Percentiles rank a stretch among this genome's conserved stretches.
Evolutionary conservation across 495 filamentous ascomycete species (phyloP).

Genomic region (Letharia columbiana): DNA sequence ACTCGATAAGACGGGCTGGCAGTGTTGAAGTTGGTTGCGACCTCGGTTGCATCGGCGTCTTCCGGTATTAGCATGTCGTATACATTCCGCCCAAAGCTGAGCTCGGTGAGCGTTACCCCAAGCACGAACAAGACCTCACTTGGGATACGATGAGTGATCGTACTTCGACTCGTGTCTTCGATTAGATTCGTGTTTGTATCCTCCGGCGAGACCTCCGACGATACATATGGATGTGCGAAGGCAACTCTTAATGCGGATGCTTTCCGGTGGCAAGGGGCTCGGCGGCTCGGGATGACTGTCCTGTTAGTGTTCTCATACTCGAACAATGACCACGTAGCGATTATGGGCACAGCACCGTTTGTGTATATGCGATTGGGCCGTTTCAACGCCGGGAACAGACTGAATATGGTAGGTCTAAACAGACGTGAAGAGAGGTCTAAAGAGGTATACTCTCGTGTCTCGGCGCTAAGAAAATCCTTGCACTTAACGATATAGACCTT

Average conservation of each 20-base stretch:
- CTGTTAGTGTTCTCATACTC: too few species aligned
- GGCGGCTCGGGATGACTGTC: too few species aligned
- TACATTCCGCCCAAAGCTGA: slow-evolving; percentile 27
- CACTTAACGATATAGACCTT: too few species aligned
- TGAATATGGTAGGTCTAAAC: too few species aligned
- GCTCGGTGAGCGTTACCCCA: slow-evolving; percentile 29
- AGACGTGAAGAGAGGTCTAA: too few species aligned
- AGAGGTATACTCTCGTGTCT: too few species aligned
- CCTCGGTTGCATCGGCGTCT: slow-evolving; percentile 24
- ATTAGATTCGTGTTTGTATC: background rate
- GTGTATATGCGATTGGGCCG: too few species aligned
- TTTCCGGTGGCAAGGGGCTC: background rate
- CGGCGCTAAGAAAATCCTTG: too few species aligned
- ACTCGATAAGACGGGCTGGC: slow-evolving; percentile 21
- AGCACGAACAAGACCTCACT: slow-evolving; percentile 29
- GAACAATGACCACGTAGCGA: too few species aligned
- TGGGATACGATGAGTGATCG: slow-evolving; percentile 21
- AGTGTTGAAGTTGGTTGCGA: slow-evolving; percentile 27
- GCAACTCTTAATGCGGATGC: background rate
- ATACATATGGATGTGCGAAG: background rate
- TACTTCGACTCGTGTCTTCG: background rate
- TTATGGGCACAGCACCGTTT: too few species aligned
- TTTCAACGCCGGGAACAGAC: too few species aligned
- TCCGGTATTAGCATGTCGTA: slow-evolving; percentile 20
- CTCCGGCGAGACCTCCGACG: background rate